These are phyloP conservation scores for Calvatia gigantea DNA, from an alignment of 768 basidiomycete genomes.

Conservation along the genomic window DNA sequence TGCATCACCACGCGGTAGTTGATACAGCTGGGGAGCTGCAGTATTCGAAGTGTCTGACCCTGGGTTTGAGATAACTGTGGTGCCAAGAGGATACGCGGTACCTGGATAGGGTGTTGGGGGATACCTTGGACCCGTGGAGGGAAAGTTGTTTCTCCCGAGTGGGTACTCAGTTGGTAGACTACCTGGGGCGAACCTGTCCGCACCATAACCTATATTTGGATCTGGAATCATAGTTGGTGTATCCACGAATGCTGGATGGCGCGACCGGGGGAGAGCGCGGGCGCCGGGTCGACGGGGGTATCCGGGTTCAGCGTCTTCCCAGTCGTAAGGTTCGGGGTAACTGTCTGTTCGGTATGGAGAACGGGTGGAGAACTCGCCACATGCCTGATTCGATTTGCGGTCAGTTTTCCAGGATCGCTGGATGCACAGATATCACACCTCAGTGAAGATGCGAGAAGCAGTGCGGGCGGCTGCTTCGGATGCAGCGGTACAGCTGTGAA, in stretches of 20 bases:
- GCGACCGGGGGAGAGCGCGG: constrained; percentile 24
- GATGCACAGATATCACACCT: constrained; percentile 29
- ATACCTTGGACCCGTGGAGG: constrained; percentile 13
- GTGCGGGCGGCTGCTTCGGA: constrained; percentile 69
- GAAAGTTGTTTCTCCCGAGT: background rate
- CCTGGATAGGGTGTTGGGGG: constrained; percentile 12
- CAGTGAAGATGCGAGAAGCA: constrained; percentile 55
- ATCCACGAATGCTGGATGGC: constrained; percentile 18
- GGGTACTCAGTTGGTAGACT: background rate
- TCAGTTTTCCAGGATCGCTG: constrained; percentile 3
- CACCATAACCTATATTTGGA: background rate
- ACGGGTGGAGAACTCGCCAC: constrained; percentile 30
- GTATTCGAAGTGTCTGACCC: constrained; percentile 18
- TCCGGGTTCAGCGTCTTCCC: constrained; percentile 4
- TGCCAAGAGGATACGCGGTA: background rate
- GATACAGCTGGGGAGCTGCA: background rate
- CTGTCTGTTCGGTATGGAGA: constrained; percentile 20
- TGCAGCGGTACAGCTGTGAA: constrained; percentile 44
- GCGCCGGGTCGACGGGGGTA: constrained; percentile 24
- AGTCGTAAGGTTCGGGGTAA: constrained; percentile 2
- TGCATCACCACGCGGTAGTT: background rate
- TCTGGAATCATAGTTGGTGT: constrained; percentile 21
- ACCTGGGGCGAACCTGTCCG: background rate
- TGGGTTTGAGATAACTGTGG: constrained; percentile 23
- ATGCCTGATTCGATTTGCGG: constrained; percentile 22